Evolutionary conservation across 1,284 basidiomycete genomes (phyloP).

Genomic region (Ustilago loliicola): DNA sequence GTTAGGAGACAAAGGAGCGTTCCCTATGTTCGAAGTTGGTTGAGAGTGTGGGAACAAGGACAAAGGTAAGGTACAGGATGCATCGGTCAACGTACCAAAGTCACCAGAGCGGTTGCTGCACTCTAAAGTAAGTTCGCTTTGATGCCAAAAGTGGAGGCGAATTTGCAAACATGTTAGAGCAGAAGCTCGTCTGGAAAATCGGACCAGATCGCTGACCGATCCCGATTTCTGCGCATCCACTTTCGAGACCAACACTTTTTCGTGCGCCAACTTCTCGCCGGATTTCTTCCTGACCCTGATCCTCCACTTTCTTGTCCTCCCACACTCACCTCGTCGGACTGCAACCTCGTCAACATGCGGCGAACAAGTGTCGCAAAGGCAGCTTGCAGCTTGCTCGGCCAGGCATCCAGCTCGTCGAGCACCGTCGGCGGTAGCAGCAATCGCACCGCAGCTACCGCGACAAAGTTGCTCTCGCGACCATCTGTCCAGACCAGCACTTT

Average conservation of each 20-base stretch:
- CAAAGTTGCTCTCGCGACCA: background rate
- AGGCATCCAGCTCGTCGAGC: constrained; percentile 12
- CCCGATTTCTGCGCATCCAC: background rate
- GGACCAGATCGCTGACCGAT: background rate
- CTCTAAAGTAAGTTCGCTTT: too few relatives aligned
- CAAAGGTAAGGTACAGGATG: background rate
- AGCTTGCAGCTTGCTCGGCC: background rate
- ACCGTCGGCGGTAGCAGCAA: background rate
- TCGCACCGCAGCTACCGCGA: background rate
- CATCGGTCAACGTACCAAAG: background rate
- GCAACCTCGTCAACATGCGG: constrained; percentile 6
- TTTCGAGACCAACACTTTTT: constrained; percentile 13
- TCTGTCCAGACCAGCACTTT: background rate
- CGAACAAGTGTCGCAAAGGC: background rate
- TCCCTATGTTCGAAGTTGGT: background rate
- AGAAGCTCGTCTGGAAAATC: background rate
- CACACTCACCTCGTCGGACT: background rate
- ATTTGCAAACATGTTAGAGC: constrained; percentile 1
- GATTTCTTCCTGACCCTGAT: background rate
- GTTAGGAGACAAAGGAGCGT: background rate
- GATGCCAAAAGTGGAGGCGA: constrained; percentile 1
- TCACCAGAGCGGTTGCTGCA: background rate
- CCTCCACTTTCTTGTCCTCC: constrained; percentile 9
- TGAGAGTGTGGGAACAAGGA: background rate
- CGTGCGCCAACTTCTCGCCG: background rate